Evolutionary conservation across 495 filamentous ascomycete species (phyloP).

Genomic region (Neurospora sp.): DNA sequence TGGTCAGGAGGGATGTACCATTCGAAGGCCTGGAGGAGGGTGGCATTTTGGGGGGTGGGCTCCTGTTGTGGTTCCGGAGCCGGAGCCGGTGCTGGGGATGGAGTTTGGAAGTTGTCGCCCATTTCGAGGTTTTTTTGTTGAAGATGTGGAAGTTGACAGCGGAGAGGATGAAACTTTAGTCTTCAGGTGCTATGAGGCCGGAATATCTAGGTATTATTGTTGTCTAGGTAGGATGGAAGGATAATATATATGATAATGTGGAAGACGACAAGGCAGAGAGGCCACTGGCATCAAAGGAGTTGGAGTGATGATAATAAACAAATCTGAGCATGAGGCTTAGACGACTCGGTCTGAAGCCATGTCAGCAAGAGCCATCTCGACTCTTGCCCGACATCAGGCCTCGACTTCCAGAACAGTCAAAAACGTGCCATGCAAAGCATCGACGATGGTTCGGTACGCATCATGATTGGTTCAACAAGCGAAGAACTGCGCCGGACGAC

Average conservation of each 20-base stretch:
- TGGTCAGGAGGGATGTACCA: constrained; percentile 62
- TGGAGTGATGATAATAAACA: not conserved
- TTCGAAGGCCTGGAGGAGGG: constrained; percentile 65
- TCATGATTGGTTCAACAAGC: not conserved
- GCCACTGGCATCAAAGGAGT: not conserved
- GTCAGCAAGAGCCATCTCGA: not conserved
- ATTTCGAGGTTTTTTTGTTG: not conserved
- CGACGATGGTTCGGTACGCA: not conserved
- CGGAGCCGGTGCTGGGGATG: not conserved
- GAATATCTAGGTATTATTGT: not conserved
- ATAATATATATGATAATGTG: not conserved
- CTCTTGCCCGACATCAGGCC: not conserved
- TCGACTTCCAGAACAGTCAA: not conserved
- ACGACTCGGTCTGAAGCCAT: not conserved
- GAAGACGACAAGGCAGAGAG: not conserved
- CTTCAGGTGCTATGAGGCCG: not conserved
- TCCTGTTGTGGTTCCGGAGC: not conserved
- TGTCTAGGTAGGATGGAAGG: not conserved
- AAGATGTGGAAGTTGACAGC: not conserved
- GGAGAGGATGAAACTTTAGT: not conserved
- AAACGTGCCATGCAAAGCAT: not conserved
- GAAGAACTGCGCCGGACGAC: not conserved
- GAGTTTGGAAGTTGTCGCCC: not conserved
- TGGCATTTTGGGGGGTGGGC: constrained; percentile 37
- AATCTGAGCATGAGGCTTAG: not conserved